Percentiles rank a stretch among this genome's conserved stretches.
These are phyloP conservation scores for Eleusine indica DNA, from an alignment of 176 grass and related monocot genomes.

Conservation along the genomic window DNA sequence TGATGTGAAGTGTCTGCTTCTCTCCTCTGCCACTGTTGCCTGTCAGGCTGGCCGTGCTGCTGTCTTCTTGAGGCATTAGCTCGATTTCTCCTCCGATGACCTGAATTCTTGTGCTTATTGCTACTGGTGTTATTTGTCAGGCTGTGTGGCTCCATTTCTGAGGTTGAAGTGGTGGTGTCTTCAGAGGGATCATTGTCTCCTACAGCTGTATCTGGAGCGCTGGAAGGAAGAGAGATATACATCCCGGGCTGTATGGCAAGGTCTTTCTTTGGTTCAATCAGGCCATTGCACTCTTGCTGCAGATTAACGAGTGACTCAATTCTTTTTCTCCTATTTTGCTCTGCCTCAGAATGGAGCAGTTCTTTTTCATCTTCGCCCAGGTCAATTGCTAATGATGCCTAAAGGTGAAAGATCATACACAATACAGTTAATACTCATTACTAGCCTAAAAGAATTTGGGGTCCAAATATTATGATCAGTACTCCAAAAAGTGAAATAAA, in stretches of 20 bases:
- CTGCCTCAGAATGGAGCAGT: slow-evolving; percentile 65
- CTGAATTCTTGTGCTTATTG: slow-evolving; percentile 58
- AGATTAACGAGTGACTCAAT: slow-evolving; percentile 60
- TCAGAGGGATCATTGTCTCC: slow-evolving; percentile 37
- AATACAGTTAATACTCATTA: neutral
- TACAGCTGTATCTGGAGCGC: slow-evolving; percentile 5
- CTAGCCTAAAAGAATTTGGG: neutral
- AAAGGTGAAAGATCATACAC: slow-evolving; percentile 18
- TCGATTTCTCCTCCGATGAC: slow-evolving; percentile 50
- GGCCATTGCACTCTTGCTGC: slow-evolving; percentile 78
- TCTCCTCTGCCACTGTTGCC: slow-evolving; percentile 73
- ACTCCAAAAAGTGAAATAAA: slow-evolving; percentile 6
- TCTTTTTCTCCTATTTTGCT: slow-evolving; percentile 61
- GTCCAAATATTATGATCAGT: slow-evolving; percentile 17
- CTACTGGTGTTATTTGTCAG: slow-evolving; percentile 23
- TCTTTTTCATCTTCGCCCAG: slow-evolving; percentile 57
- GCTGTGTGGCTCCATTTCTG: slow-evolving; percentile 33
- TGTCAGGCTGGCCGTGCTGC: slow-evolving; percentile 25
- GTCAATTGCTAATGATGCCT: slow-evolving; percentile 45
- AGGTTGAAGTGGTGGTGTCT: slow-evolving; percentile 23
- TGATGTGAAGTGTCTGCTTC: slow-evolving; percentile 50
- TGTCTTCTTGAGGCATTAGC: slow-evolving; percentile 51
- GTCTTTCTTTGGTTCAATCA: slow-evolving; percentile 85
- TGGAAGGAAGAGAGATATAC: slow-evolving; percentile 61
- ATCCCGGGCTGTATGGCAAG: slow-evolving; percentile 82